These are phyloP conservation scores for Aspergillus oerlinghausenensis DNA, from an alignment of 2,329 filamentous ascomycete species.

Conservation along the genomic window DNA sequence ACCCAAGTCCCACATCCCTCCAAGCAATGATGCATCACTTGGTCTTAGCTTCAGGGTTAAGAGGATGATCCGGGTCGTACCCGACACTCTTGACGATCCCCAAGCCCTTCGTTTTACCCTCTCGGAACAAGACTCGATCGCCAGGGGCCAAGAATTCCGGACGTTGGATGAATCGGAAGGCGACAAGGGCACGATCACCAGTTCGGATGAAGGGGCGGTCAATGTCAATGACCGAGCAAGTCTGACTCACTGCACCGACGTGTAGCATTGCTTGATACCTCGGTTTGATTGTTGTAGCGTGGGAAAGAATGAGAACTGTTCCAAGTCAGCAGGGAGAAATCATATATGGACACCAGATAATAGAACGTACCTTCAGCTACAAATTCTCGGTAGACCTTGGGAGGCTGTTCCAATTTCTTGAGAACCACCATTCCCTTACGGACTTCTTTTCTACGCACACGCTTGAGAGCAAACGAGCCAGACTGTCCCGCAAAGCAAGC, in stretches of 20 bases:
- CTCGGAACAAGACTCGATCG: slow-evolving; percentile 85
- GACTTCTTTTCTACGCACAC: slow-evolving; percentile 84
- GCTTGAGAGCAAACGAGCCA: slow-evolving; percentile 84
- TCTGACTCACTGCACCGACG: slow-evolving; percentile 90
- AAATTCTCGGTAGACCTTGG: slow-evolving; percentile 72
- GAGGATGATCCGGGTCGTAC: slow-evolving; percentile 65
- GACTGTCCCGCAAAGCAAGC: slow-evolving; percentile 88
- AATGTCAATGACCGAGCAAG: slow-evolving; percentile 94
- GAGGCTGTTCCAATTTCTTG: slow-evolving; percentile 70
- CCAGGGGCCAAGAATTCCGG: slow-evolving; percentile 89
- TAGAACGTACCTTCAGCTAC: slow-evolving; percentile 62
- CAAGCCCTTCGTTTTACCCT: slow-evolving; percentile 89
- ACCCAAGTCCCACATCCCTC: background rate
- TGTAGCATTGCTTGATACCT: slow-evolving; percentile 99
- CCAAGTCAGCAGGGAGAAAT: slow-evolving; percentile 8
- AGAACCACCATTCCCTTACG: slow-evolving; percentile 97
- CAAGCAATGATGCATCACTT: slow-evolving; percentile 1
- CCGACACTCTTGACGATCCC: slow-evolving; percentile 90
- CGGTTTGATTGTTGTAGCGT: slow-evolving; percentile 93
- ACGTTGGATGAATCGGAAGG: slow-evolving; percentile 89
- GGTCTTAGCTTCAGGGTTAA: slow-evolving; percentile 37
- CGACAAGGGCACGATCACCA: slow-evolving; percentile 87
- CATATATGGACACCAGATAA: background rate
- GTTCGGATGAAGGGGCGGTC: slow-evolving; percentile 94
- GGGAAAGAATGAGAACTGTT: slow-evolving; percentile 82